Percentiles rank a stretch among this genome's conserved stretches.
Evolutionary conservation across 2,329 filamentous ascomycete genomes (phyloP).

Genomic region (Septoria petroselini): DNA sequence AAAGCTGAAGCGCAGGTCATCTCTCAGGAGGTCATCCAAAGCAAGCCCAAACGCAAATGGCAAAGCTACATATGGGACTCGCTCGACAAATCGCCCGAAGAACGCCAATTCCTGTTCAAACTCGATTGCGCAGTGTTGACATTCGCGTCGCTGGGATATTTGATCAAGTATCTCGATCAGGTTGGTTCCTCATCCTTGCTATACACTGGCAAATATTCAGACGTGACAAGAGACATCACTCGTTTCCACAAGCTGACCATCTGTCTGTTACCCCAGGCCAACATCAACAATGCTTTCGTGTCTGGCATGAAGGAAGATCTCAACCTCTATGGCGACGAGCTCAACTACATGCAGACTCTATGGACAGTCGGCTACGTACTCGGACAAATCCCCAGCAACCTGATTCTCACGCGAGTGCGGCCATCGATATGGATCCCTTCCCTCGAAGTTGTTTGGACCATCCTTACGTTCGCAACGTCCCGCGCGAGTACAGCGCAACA

Average conservation of each 20-base stretch:
- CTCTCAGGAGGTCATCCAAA: conserved; percentile 17
- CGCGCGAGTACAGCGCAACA: conserved; percentile 43
- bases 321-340: conserved; percentile 51
- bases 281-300: conserved; percentile 44
- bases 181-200: background rate
- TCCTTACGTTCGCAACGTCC: conserved; percentile 47
- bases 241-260: too few relatives aligned
- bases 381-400: conserved; percentile 44
- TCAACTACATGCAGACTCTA: conserved; percentile 55
- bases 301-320: conserved; percentile 51
- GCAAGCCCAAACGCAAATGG: conserved; percentile 40
- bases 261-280: too few relatives aligned
- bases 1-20: conserved; percentile 4
- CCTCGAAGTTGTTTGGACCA: conserved; percentile 49
- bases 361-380: conserved; percentile 56
- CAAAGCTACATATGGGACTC: conserved; percentile 53
- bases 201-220: too few relatives aligned
- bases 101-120: conserved; percentile 50
- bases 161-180: conserved; percentile 50
- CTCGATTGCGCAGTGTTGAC: conserved; percentile 40
- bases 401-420: conserved; percentile 50
- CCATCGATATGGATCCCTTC: conserved; percentile 50
- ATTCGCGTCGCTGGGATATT: conserved; percentile 39
- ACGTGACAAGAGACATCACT: too few relatives aligned
- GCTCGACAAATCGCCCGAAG: conserved; percentile 51